Base-by-base conservation (phyloP, 192 early-diverging fungal genomes). In the Chytriomyces sp. region DNA sequence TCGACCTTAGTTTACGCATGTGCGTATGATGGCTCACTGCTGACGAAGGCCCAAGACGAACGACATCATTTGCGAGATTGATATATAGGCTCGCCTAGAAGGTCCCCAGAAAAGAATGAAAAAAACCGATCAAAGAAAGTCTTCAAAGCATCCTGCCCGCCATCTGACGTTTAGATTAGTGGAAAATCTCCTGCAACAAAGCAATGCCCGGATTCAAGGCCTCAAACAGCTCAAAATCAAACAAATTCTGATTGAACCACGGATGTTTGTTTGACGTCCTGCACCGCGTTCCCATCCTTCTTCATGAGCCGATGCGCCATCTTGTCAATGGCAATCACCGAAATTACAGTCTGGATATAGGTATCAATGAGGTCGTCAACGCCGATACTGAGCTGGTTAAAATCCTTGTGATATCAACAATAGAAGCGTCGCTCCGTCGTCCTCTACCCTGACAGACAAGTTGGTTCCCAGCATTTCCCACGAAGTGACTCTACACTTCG, bases 401-500 rank as follows among this genome's bases (percentile, higher is more conserved):
- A 93, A 67, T 95, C 93, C 73, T 93, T 95, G 73, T 92, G 89
- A 74, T 95, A 95, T 93, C 17, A 95, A 75, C 59, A 93, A 70
- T 37, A 95, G 76, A 12, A 91, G 82, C 72, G 92, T 92, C 14
- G 89, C 88, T 91, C 91, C 93, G 44, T 88, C 85, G 36, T 89
- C 90, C 8, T 89, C 85, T 30, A 86, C 59, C 31, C 92, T 93
- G 72, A 95, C 89, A 10, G 88, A 89, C 31, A 95, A 80, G 63
- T 95, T 95, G 2, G 92, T 95, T 28, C 92, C 93, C 6, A 95
- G 85, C 93, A 95, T 95, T 69, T 93, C 91, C 93, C 93, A 94
- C 22, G 93, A 91, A 5, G 88, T 85, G 3, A 77, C 87, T 89
- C 39, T 52, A 53, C 26, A 41, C 54, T 63, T 19, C 6, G 40